Percentiles rank a stretch among this genome's conserved stretches.
Conservation (phyloP, 2,329 filamentous ascomycete species). For the Penicillium sp. region DNA sequence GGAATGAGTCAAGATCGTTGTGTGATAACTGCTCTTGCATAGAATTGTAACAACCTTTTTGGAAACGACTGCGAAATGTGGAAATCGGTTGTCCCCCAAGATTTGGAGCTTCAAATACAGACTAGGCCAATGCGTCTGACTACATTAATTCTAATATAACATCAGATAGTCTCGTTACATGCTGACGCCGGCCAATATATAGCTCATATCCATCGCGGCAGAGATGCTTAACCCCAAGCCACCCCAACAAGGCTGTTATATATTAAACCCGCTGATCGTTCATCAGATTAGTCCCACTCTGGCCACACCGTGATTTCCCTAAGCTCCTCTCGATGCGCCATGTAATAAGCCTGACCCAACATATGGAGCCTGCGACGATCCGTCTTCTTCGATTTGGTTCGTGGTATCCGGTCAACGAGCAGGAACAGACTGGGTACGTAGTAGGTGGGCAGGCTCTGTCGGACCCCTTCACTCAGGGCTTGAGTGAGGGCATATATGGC, state of each 20-base stretch:
- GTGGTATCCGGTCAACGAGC: conserved; percentile 23
- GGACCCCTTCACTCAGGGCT: conserved; percentile 12
- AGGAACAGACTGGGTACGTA: conserved; percentile 26
- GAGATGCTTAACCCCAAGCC: not conserved
- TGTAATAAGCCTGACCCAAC: conserved; percentile 24
- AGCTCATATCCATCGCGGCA: not conserved
- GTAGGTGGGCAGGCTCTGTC: conserved; percentile 20
- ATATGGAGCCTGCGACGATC: conserved; percentile 27
- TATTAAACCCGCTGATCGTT: not conserved
- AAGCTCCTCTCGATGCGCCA: conserved; percentile 17
- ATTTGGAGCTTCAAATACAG: no score
- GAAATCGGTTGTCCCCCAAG: not conserved
- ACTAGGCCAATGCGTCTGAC: no score
- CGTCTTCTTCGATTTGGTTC: conserved; percentile 30
- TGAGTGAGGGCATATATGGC: conserved; percentile 11
- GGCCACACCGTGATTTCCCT: conserved; percentile 19
- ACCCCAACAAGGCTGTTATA: not conserved
- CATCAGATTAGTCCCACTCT: conserved; percentile 11
- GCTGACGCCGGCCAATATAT: not conserved
- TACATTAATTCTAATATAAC: not conserved
- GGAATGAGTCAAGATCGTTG: not conserved
- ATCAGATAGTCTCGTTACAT: not conserved
- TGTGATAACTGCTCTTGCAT: not conserved
- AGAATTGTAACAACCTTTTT: not conserved
- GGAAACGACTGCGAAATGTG: no score